A percentile compares a stretch with the other conserved stretches of the same genome.
Evolutionary conservation across 2,329 filamentous ascomycete genomes (phyloP).

Genomic region (Phialophora macrospora): DNA sequence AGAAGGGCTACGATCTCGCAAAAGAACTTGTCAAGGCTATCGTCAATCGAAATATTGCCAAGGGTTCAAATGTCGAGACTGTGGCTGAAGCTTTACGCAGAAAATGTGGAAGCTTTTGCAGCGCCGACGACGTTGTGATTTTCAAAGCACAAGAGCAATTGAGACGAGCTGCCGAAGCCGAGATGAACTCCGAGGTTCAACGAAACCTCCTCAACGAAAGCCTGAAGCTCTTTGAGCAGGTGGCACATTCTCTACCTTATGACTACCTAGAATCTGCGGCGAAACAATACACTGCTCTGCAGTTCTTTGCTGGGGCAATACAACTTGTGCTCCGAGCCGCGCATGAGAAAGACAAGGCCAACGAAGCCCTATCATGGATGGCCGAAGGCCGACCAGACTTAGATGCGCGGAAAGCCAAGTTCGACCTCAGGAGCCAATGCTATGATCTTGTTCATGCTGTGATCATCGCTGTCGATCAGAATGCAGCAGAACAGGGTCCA

Average conservation of each 20-base stretch:
- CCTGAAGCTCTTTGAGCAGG: slow-evolving; percentile 82
- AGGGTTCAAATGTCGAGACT: slow-evolving; percentile 95
- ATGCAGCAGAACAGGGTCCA: slow-evolving; percentile 69
- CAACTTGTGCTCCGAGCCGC: slow-evolving; percentile 84
- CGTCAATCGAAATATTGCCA: slow-evolving; percentile 96
- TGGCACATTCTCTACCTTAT: slow-evolving; percentile 79
- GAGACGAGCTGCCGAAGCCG: slow-evolving; percentile 82
- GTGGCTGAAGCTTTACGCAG: slow-evolving; percentile 92
- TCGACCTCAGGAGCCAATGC: slow-evolving; percentile 73
- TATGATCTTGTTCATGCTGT: slow-evolving; percentile 89
- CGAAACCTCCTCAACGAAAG: slow-evolving; percentile 86
- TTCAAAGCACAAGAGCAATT: slow-evolving; percentile 98
- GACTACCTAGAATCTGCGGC: slow-evolving; percentile 80
- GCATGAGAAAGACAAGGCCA: slow-evolving; percentile 81
- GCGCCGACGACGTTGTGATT: slow-evolving; percentile 92
- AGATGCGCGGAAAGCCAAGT: slow-evolving; percentile 72
- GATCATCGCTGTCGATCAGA: slow-evolving; percentile 75
- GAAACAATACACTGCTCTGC: slow-evolving; percentile 75
- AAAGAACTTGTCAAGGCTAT: slow-evolving; percentile 97
- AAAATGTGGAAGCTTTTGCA: slow-evolving; percentile 96
- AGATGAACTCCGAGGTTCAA: slow-evolving; percentile 73
- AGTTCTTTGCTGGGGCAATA: slow-evolving; percentile 94
- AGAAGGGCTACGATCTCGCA: slow-evolving; percentile 81
- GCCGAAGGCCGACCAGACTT: slow-evolving; percentile 76
- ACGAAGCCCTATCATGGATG: slow-evolving; percentile 82